These are phyloP conservation scores for Coemansia sp. DNA, from an alignment of 192 early-diverging fungal species.

Conservation along the genomic window DNA sequence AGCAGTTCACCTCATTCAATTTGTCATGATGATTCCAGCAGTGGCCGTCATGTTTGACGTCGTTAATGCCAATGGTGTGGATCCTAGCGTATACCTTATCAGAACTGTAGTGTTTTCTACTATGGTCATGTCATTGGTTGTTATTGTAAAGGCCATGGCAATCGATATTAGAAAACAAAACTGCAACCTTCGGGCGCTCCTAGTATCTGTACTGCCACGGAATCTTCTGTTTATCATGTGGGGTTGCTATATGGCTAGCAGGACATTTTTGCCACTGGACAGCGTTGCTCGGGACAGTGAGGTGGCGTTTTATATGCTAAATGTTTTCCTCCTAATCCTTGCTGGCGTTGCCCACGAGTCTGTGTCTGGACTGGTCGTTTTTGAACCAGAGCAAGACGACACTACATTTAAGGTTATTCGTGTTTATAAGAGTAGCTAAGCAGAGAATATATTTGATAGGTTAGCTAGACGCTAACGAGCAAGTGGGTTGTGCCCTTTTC, in stretches of 20 bases:
- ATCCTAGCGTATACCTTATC: not conserved
- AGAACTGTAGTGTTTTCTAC: not conserved
- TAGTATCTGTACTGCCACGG: not conserved
- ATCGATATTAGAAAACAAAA: not conserved
- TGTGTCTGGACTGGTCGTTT: not conserved
- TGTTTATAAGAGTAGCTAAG: not conserved
- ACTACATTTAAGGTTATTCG: not conserved
- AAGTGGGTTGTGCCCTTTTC: too few relatives aligned
- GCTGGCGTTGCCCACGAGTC: constrained; percentile 3
- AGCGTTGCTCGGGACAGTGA: constrained; percentile 2
- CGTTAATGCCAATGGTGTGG: not conserved
- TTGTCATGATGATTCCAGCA: not conserved
- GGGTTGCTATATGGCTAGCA: constrained; percentile 10
- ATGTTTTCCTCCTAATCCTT: constrained; percentile 11
- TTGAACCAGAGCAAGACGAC: not conserved
- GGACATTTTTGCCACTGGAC: constrained; percentile 3
- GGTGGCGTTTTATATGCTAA: constrained; percentile 16
- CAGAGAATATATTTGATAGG: not conserved
- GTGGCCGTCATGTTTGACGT: not conserved
- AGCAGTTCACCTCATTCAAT: not conserved
- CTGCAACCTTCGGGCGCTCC: not conserved
- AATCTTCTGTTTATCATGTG: constrained; percentile 13
- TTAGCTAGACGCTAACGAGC: too few relatives aligned
- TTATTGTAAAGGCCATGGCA: not conserved
- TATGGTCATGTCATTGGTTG: not conserved